Evolutionary conservation across 495 filamentous ascomycete genomes (phyloP).

Genomic region (Penicillium egyptiacum): DNA sequence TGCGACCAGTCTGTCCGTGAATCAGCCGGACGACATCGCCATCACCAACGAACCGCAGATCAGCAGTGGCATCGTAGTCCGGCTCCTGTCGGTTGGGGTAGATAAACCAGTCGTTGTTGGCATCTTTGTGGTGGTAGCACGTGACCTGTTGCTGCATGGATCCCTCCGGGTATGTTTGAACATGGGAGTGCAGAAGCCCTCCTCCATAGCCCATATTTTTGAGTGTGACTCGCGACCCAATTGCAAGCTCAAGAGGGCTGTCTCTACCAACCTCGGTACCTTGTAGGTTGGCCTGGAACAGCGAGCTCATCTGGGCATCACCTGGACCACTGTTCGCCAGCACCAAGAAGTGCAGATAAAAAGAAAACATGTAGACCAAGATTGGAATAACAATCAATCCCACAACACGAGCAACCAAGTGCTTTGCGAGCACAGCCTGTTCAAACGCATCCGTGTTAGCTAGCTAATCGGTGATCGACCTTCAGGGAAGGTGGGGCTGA

Average conservation of each 20-base stretch:
- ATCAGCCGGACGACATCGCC: slow-evolving; percentile 82
- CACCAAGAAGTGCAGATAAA: slow-evolving; percentile 89
- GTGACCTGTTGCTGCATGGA: slow-evolving; percentile 95
- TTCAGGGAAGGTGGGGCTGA: background rate
- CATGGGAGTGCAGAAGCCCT: slow-evolving; percentile 94
- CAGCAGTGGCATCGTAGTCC: slow-evolving; percentile 68
- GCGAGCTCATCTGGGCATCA: slow-evolving; percentile 98
- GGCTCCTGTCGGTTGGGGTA: slow-evolving; percentile 80
- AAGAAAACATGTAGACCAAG: slow-evolving; percentile 89
- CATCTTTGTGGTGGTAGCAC: slow-evolving; percentile 99
- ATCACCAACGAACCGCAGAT: slow-evolving; percentile 73
- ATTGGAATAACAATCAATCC: slow-evolving; percentile 87
- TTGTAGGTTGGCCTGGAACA: slow-evolving; percentile 94
- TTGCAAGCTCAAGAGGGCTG: slow-evolving; percentile 86
- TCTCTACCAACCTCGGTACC: slow-evolving; percentile 93
- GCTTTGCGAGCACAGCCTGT: slow-evolving; percentile 69
- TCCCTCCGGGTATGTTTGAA: slow-evolving; percentile 94
- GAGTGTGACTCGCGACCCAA: slow-evolving; percentile 85
- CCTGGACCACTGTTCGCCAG: slow-evolving; percentile 93
- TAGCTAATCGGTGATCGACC: background rate
- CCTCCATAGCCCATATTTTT: slow-evolving; percentile 99
- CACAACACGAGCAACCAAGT: slow-evolving; percentile 75
- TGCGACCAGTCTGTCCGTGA: slow-evolving; percentile 93
- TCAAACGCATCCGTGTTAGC: background rate
- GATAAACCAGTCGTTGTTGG: slow-evolving; percentile 99